These are phyloP conservation scores for Fraxinus xanthoxyloides DNA, from an alignment of 305 asterid species.

Conservation along the genomic window DNA sequence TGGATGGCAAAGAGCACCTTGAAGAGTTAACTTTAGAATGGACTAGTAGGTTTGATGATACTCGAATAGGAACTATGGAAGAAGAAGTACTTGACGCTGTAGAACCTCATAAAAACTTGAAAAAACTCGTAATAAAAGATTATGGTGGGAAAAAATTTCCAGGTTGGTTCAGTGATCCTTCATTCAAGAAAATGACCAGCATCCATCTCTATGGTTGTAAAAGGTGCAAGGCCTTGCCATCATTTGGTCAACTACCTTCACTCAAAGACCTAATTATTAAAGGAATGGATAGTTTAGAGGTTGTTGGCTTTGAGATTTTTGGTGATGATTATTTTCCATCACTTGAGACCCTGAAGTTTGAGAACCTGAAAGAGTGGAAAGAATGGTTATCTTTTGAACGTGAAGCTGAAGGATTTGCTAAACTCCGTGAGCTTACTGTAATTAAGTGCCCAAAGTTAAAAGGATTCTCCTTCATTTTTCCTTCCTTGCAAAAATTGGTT, in stretches of 20 bases:
- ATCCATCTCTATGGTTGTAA: slow-evolving; percentile 30
- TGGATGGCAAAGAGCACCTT: slow-evolving; percentile 36
- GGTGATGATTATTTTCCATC: slow-evolving; percentile 31
- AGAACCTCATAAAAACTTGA: slow-evolving; percentile 43
- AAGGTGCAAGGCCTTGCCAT: slow-evolving; percentile 14
- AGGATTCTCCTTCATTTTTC: neutral
- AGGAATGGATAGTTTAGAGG: slow-evolving; percentile 23
- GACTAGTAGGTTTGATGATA: slow-evolving; percentile 1
- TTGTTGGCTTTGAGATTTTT: slow-evolving; percentile 10
- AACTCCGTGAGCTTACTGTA: slow-evolving; percentile 6
- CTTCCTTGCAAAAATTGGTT: neutral
- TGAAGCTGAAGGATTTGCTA: neutral
- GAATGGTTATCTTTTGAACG: neutral
- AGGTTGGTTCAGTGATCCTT: slow-evolving; percentile 29
- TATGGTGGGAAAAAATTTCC: slow-evolving; percentile 39
- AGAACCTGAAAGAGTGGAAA: slow-evolving; percentile 10
- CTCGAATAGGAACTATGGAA: slow-evolving; percentile 12
- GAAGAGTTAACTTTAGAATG: slow-evolving; percentile 36
- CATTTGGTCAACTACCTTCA: slow-evolving; percentile 35
- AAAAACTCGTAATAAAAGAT: slow-evolving; percentile 30
- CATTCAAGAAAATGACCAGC: slow-evolving; percentile 27
- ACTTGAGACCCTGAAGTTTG: slow-evolving; percentile 24
- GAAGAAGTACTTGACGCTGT: slow-evolving; percentile 34
- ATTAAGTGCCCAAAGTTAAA: slow-evolving; percentile 15
- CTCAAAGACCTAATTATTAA: slow-evolving; percentile 36